These are phyloP conservation scores for Elsinoe australis DNA, from an alignment of 2,329 filamentous ascomycete genomes.

Conservation along the genomic window DNA sequence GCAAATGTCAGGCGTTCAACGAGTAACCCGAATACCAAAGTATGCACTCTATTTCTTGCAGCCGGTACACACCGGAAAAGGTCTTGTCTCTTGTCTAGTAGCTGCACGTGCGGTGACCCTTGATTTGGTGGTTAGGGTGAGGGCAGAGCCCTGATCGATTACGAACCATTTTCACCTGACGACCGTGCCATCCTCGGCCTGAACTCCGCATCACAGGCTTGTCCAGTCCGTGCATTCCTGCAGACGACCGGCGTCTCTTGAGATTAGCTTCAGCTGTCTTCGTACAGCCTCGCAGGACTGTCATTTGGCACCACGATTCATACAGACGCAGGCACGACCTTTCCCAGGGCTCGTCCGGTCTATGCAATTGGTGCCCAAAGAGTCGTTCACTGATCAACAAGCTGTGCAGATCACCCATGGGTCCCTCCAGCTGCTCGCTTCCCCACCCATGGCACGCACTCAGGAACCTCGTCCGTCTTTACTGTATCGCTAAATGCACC, in stretches of 20 bases:
- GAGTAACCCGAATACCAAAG: not conserved
- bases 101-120: too few species aligned
- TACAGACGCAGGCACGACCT: too few species aligned
- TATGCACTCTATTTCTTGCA: constrained; percentile 2
- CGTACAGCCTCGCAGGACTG: constrained; percentile 4
- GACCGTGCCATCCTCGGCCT: too few species aligned
- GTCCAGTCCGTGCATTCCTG: not conserved
- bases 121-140: too few species aligned
- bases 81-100: too few species aligned
- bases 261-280: constrained; percentile 5
- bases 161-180: too few species aligned
- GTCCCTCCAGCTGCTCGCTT: not conserved
- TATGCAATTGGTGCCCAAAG: not conserved
- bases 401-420: constrained; percentile 2
- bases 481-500: not conserved
- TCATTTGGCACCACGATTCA: too few species aligned
- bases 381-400: constrained; percentile 1
- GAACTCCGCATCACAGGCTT: too few species aligned
- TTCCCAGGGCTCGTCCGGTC: too few species aligned
- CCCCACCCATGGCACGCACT: too few species aligned
- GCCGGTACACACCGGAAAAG: too few species aligned
- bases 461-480: not conserved
- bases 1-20: not conserved
- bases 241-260: not conserved
- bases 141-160: too few species aligned